Evolutionary conservation across 2,329 filamentous ascomycete genomes (phyloP).

Genomic region (Trichophyton equinum): DNA sequence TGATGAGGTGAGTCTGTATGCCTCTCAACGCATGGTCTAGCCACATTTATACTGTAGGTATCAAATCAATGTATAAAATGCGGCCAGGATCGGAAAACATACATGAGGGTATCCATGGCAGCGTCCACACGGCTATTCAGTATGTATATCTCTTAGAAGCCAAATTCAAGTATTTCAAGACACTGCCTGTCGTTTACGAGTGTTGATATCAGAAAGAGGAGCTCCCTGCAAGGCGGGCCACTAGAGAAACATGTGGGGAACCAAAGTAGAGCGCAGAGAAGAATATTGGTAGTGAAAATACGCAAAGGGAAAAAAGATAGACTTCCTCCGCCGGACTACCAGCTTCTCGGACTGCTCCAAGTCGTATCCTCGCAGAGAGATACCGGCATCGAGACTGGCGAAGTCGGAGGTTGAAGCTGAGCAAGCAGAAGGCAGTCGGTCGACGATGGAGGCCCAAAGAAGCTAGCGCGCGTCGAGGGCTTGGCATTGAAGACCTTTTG

Average conservation of each 20-base stretch:
- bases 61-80: neutral
- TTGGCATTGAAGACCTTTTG: neutral
- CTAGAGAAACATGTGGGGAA: neutral
- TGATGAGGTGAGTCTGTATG: neutral
- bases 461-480: neutral
- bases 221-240: neutral
- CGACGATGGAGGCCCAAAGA: neutral
- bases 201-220: neutral
- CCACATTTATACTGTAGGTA: neutral
- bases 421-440: neutral
- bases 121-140: neutral
- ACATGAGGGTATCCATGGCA: conserved; percentile 8
- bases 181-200: neutral
- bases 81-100: conserved; percentile 12
- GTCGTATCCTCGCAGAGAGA: no score
- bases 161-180: neutral
- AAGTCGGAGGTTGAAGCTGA: neutral
- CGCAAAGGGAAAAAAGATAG: neutral
- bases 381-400: neutral
- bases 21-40: neutral
- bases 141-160: neutral
- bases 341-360: neutral
- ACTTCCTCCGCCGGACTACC: neutral
- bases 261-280: neutral
- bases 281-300: neutral